Evolutionary conservation across 2,329 filamentous ascomycete species (phyloP).

Genomic region (Arthrobotrys megalospora): DNA sequence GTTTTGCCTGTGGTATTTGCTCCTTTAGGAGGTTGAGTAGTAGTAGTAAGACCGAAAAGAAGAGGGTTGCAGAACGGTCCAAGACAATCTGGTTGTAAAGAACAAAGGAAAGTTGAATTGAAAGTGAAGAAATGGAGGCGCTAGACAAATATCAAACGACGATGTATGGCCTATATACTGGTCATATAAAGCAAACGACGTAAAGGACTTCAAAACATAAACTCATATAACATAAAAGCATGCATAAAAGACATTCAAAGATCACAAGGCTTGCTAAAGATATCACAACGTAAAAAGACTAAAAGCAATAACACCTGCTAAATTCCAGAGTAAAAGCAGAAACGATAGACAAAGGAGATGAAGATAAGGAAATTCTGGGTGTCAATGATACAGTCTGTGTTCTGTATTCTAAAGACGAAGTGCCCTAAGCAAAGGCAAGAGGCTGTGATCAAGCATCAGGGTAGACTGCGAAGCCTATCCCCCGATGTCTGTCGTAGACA

Average conservation of each 20-base stretch:
- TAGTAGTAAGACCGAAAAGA: conserved; percentile 42
- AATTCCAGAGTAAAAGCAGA: conserved; percentile 22
- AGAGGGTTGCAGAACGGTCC: conserved; percentile 31
- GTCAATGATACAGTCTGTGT: conserved; percentile 60
- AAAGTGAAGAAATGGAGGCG: conserved; percentile 32
- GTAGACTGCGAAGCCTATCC: conserved; percentile 19
- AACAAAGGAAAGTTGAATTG: conserved; percentile 59
- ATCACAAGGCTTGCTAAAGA: conserved; percentile 60
- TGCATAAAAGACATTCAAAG: conserved; percentile 38
- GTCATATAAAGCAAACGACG: conserved; percentile 44
- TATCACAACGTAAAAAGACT: conserved; percentile 39
- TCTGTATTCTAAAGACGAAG: conserved; percentile 50
- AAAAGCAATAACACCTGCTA: conserved; percentile 52
- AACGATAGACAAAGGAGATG: conserved; percentile 38
- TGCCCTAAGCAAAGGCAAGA: conserved; percentile 12
- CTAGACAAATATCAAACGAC: conserved; percentile 36
- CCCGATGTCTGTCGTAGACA: conserved; percentile 57
- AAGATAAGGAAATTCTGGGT: conserved; percentile 27
- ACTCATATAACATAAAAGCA: conserved; percentile 43
- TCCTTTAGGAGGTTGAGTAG: conserved; percentile 44
- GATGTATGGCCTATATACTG: conserved; percentile 55
- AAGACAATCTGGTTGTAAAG: conserved; percentile 45
- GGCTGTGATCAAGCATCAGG: conserved; percentile 36
- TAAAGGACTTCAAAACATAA: conserved; percentile 45
- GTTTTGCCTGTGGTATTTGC: conserved; percentile 50